phyloP scores from a whole-genome alignment of 108 stramenopile species.

The Parmales sp. region DNA sequence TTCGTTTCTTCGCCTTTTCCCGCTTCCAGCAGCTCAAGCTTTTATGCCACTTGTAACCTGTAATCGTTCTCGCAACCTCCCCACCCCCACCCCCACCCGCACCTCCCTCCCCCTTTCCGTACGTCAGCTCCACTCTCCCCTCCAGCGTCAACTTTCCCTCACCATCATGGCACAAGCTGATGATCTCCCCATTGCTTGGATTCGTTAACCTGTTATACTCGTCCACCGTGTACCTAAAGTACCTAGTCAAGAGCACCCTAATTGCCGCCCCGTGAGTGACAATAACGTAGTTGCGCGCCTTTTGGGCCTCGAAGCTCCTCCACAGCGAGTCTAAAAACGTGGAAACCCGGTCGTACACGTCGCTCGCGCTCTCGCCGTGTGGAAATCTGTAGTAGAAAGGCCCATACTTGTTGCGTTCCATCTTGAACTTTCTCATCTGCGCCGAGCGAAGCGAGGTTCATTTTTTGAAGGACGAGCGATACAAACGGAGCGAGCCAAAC shows the following conservation, averaged over 20 bases:
- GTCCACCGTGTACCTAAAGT: slow-evolving; percentile 85
- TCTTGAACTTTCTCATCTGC: slow-evolving; percentile 46
- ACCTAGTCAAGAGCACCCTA: slow-evolving; percentile 73
- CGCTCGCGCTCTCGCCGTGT: slow-evolving; percentile 79
- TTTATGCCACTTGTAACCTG: slow-evolving; percentile 51
- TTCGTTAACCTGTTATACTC: slow-evolving; percentile 77
- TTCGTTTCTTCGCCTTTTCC: too few relatives aligned
- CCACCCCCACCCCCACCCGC: slow-evolving; percentile 10
- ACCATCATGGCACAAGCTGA: slow-evolving; percentile 66
- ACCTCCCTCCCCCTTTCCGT: slow-evolving; percentile 11
- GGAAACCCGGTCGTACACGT: slow-evolving; percentile 76
- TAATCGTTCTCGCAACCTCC: slow-evolving; percentile 4
- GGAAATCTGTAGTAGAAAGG: slow-evolving; percentile 77
- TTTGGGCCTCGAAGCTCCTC: slow-evolving; percentile 59
- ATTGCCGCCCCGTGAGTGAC: slow-evolving; percentile 82
- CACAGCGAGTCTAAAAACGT: slow-evolving; percentile 83
- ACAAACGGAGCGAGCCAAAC: too few relatives aligned
- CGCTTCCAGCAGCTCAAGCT: too few relatives aligned
- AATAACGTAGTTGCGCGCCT: slow-evolving; percentile 26
- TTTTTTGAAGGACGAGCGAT: too few relatives aligned
- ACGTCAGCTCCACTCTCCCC: slow-evolving; percentile 49
- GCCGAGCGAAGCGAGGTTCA: too few relatives aligned
- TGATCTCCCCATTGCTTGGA: slow-evolving; percentile 81
- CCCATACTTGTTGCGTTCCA: slow-evolving; percentile 66
- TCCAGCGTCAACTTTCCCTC: slow-evolving; percentile 51